Evolutionary conservation across 306 rosid genomes (phyloP).

Genomic region (Rubus idaeus): DNA sequence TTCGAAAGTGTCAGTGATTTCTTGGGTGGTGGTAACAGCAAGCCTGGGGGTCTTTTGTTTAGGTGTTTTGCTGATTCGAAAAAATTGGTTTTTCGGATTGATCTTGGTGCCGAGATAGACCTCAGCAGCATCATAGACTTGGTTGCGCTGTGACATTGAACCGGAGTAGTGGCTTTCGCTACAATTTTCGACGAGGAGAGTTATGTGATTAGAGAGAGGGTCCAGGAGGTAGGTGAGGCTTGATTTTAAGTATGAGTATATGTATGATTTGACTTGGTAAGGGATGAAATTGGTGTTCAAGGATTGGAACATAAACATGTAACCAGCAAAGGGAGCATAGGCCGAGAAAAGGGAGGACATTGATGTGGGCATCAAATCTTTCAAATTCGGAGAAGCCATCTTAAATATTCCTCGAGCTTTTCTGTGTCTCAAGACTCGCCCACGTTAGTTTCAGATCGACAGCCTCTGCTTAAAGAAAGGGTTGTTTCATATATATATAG

Average conservation of each 20-base stretch:
- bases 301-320: conserved; percentile 36
- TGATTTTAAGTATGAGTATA: conserved; percentile 2
- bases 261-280: conserved; percentile 20
- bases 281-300: conserved; percentile 36
- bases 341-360: conserved; percentile 38
- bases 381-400: neutral
- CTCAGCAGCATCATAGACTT: conserved; percentile 37
- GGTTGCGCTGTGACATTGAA: conserved; percentile 21
- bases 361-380: conserved; percentile 3
- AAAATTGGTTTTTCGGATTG: conserved; percentile 17
- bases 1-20: conserved; percentile 17
- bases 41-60: conserved; percentile 28
- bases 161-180: neutral
- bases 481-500: too few relatives aligned
- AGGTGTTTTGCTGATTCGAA: conserved; percentile 24
- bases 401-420: neutral
- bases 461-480: neutral
- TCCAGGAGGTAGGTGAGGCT: conserved; percentile 24
- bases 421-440: neutral
- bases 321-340: conserved; percentile 36
- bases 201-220: neutral
- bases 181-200: conserved; percentile 25
- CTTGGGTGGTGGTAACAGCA: conserved; percentile 22
- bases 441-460: too few relatives aligned
- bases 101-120: conserved; percentile 34